phyloP scores from a whole-genome alignment of 805 yeast genomes.

The Saccharomycopsis fodiens region DNA sequence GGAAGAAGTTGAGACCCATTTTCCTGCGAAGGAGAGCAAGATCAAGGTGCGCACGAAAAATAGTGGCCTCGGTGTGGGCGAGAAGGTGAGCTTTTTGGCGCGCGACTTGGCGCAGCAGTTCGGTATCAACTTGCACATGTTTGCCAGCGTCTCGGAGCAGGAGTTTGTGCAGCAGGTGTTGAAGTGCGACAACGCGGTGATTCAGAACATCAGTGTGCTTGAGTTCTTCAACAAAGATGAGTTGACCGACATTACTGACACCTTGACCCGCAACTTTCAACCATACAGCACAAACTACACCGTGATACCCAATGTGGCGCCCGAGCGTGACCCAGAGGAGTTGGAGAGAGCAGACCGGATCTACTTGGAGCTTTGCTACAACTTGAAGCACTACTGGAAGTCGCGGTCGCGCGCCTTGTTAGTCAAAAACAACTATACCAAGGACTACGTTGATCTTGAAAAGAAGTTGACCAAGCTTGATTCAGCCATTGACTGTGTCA shows the following conservation, averaged over 20 bases:
- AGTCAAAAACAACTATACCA: conserved; percentile 48
- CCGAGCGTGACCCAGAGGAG: conserved; percentile 48
- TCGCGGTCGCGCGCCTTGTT: conserved; percentile 59
- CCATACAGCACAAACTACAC: conserved; percentile 54
- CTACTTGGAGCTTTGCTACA: conserved; percentile 59
- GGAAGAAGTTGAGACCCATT: conserved; percentile 53
- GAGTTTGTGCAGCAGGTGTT: conserved; percentile 49
- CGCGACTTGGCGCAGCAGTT: conserved; percentile 73
- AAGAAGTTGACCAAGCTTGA: conserved; percentile 50
- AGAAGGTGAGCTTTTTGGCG: conserved; percentile 49
- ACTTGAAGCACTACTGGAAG: conserved; percentile 64
- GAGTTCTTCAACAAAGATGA: conserved; percentile 69
- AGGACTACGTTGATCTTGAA: conserved; percentile 57
- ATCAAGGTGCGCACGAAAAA: conserved; percentile 36
- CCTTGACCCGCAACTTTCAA: conserved; percentile 46
- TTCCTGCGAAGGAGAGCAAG: conserved; percentile 39
- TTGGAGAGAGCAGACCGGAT: conserved; percentile 66
- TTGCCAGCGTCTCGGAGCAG: conserved; percentile 43
- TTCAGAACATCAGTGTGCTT: conserved; percentile 47
- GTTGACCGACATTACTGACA: conserved; percentile 49
- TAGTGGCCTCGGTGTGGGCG: conserved; percentile 31
- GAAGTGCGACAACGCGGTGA: conserved; percentile 49
- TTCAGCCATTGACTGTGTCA: conserved; percentile 47
- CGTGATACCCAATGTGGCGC: conserved; percentile 29
- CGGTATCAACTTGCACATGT: conserved; percentile 68